Percentiles rank a stretch among this genome's conserved stretches.
These are phyloP conservation scores for Choiromyces venosus DNA, from an alignment of 495 filamentous ascomycete species.

Conservation along the genomic window DNA sequence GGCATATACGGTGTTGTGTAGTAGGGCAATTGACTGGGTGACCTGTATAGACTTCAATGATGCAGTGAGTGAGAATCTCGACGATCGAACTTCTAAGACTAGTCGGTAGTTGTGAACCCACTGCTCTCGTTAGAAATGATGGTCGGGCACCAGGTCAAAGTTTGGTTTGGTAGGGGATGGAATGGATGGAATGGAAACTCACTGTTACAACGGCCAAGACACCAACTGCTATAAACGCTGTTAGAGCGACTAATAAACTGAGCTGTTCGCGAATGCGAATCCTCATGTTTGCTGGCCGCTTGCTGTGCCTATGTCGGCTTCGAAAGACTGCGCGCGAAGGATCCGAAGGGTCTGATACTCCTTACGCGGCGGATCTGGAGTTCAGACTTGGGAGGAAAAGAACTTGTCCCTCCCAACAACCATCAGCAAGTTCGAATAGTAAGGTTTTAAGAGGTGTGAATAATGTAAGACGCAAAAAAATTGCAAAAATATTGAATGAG, in stretches of 20 bases:
- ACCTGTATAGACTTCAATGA: constrained; percentile 79
- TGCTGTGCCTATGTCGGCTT: not conserved
- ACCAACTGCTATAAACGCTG: constrained; percentile 55
- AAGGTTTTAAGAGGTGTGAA: not conserved
- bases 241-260: constrained; percentile 57
- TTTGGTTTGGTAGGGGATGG: not conserved
- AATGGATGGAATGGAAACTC: constrained; percentile 19
- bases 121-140: constrained; percentile 23
- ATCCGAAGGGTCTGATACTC: not conserved
- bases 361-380: not conserved
- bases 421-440: not conserved
- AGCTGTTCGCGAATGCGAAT: constrained; percentile 59
- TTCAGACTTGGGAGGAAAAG: not conserved
- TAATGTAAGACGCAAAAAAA: not conserved
- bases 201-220: constrained; percentile 62
- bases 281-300: constrained; percentile 27
- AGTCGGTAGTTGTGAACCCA: constrained; percentile 60
- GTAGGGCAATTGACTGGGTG: constrained; percentile 46
- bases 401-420: not conserved
- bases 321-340: not conserved
- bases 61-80: constrained; percentile 62
- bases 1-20: constrained; percentile 54
- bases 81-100: constrained; percentile 50
- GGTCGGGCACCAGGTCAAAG: not conserved
- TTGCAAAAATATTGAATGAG: not conserved